Evolutionary conservation across 768 basidiomycete genomes (phyloP).

Genomic region (Phanerochaete sordida): DNA sequence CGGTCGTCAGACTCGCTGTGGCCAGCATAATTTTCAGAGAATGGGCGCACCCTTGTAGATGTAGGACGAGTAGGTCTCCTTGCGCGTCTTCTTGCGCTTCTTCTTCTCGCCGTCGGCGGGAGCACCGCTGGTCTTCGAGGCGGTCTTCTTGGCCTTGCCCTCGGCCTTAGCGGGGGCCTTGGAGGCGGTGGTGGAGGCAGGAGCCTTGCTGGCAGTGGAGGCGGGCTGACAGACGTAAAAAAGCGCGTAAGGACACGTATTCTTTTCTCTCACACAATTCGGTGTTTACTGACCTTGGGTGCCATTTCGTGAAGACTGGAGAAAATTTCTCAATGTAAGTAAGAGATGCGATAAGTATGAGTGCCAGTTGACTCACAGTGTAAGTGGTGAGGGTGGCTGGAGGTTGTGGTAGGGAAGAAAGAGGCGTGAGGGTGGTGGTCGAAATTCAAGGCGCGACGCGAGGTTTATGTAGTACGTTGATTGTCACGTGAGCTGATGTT

Average conservation of each 20-base stretch:
- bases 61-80: constrained; percentile 84
- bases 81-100: constrained; percentile 75
- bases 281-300: constrained; percentile 20
- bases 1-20: not conserved
- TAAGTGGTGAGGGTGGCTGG: not conserved
- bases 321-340: not conserved
- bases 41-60: constrained; percentile 67
- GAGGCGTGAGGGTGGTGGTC: constrained; percentile 15
- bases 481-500: constrained; percentile 5
- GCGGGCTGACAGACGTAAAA: constrained; percentile 29
- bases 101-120: constrained; percentile 67
- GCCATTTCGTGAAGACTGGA: constrained; percentile 20
- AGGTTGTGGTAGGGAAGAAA: constrained; percentile 14
- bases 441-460: constrained; percentile 16
- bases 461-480: constrained; percentile 9
- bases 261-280: not conserved
- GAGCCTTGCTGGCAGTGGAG: constrained; percentile 58
- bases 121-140: constrained; percentile 45
- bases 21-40: not conserved
- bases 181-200: constrained; percentile 38
- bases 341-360: not conserved
- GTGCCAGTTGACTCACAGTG: constrained; percentile 8
- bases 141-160: constrained; percentile 50
- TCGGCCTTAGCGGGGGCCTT: constrained; percentile 36
- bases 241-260: constrained; percentile 2